Evolutionary conservation across 805 yeast genomes (phyloP).

Genomic region (Metschnikowia dekortorum): DNA sequence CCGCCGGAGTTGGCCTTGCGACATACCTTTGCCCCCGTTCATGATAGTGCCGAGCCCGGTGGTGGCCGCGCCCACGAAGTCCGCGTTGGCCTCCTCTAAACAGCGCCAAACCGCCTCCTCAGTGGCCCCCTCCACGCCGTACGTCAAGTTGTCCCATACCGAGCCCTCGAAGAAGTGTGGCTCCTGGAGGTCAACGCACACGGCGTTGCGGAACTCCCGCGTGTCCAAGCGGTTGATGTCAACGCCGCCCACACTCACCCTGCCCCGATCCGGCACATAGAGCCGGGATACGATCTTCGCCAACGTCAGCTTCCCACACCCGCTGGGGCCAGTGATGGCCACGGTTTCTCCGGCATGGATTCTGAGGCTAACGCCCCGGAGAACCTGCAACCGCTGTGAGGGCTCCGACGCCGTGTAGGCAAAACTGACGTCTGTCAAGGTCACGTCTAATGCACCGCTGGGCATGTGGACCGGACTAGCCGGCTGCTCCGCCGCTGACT

Average conservation of each 20-base stretch:
- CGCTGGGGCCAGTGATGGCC: conserved; percentile 81
- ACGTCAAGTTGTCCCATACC: conserved; percentile 63
- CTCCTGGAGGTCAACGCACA: conserved; percentile 73
- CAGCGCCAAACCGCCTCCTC: conserved; percentile 30
- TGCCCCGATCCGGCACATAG: conserved; percentile 37
- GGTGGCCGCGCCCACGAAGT: conserved; percentile 52
- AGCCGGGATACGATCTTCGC: conserved; percentile 53
- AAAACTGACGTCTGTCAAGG: conserved; percentile 46
- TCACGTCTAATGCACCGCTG: not conserved
- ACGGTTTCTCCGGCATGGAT: conserved; percentile 47
- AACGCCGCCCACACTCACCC: conserved; percentile 41
- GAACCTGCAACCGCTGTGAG: conserved; percentile 22
- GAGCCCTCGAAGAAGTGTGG: conserved; percentile 72
- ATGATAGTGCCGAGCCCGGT: conserved; percentile 57
- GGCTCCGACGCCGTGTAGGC: conserved; percentile 35
- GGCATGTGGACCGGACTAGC: not conserved
- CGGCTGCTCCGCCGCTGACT: conserved; percentile 31
- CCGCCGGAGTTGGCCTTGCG: conserved; percentile 92
- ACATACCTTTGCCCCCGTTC: conserved; percentile 48
- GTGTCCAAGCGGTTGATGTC: conserved; percentile 47
- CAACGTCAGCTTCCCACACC: conserved; percentile 87
- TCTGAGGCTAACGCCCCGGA: conserved; percentile 40
- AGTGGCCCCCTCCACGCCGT: conserved; percentile 43
- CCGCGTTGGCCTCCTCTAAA: conserved; percentile 47
- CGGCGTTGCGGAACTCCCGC: conserved; percentile 44